These are phyloP conservation scores for Agrocybe pediades DNA, from an alignment of 768 basidiomycete genomes.

Conservation along the genomic window DNA sequence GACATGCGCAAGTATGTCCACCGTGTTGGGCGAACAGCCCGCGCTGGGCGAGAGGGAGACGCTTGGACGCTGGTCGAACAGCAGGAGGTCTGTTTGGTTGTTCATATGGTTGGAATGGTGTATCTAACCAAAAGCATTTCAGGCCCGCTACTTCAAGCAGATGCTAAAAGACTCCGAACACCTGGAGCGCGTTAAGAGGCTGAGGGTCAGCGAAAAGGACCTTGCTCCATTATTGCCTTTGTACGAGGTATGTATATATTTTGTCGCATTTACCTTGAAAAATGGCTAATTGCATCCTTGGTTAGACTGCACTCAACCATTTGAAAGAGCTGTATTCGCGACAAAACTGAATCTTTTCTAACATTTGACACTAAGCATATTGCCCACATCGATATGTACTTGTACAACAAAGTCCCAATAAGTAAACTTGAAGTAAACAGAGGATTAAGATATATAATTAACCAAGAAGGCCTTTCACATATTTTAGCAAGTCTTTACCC, in stretches of 20 bases:
- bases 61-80: constrained; percentile 97
- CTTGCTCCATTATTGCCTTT: constrained; percentile 51
- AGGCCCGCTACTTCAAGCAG: constrained; percentile 88
- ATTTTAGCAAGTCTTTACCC: constrained; percentile 72
- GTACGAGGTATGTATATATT: constrained; percentile 64
- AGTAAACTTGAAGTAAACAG: not conserved
- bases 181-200: constrained; percentile 64
- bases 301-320: constrained; percentile 39
- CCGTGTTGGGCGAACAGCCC: constrained; percentile 93
- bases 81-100: constrained; percentile 62
- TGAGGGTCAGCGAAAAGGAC: constrained; percentile 65
- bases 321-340: constrained; percentile 41
- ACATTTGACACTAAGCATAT: not conserved
- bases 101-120: not conserved
- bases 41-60: constrained; percentile 85
- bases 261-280: not conserved
- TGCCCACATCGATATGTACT: not conserved
- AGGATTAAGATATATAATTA: no score
- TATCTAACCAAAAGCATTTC: constrained; percentile 5
- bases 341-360: constrained; percentile 16
- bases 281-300: not conserved
- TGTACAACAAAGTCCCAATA: not conserved
- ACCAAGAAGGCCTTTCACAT: constrained; percentile 68
- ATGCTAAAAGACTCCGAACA: constrained; percentile 79
- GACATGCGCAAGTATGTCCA: constrained; percentile 99